Conservation (phyloP, 106 monocot genomes). For the Gastrodia elata region DNA sequence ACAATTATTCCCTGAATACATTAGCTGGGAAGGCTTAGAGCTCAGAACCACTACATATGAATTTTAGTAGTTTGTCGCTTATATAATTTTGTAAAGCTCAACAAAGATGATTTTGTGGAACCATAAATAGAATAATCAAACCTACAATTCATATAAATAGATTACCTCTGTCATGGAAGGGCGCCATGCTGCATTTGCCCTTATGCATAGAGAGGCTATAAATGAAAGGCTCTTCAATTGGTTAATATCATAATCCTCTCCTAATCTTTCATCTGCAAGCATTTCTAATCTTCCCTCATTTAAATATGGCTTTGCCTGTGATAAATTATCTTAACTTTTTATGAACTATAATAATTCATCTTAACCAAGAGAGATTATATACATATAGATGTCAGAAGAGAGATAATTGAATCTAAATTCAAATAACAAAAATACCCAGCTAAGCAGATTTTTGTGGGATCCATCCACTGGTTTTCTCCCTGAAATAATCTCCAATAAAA, state of each 20-base stretch:
- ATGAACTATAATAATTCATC: neutral
- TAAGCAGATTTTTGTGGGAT: slow-evolving; percentile 62
- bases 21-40: too few species aligned
- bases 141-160: neutral
- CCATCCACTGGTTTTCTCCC: slow-evolving; percentile 77
- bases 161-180: slow-evolving; percentile 79
- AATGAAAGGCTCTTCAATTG: slow-evolving; percentile 53
- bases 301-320: slow-evolving; percentile 53
- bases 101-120: neutral
- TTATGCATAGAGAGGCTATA: slow-evolving; percentile 59
- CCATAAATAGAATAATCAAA: neutral
- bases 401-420: neutral
- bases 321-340: neutral
- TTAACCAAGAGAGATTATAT: neutral
- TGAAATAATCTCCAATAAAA: slow-evolving; percentile 68
- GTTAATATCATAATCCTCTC: slow-evolving; percentile 39
- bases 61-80: neutral
- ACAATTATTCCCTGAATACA: neutral
- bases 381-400: neutral
- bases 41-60: neutral
- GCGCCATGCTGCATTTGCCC: slow-evolving; percentile 36
- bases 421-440: slow-evolving; percentile 35
- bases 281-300: slow-evolving; percentile 29
- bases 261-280: slow-evolving; percentile 47
- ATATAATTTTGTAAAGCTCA: neutral